phyloP scores from a whole-genome alignment of 208 protist genomes.

The Trypanosoma scelopori region DNA sequence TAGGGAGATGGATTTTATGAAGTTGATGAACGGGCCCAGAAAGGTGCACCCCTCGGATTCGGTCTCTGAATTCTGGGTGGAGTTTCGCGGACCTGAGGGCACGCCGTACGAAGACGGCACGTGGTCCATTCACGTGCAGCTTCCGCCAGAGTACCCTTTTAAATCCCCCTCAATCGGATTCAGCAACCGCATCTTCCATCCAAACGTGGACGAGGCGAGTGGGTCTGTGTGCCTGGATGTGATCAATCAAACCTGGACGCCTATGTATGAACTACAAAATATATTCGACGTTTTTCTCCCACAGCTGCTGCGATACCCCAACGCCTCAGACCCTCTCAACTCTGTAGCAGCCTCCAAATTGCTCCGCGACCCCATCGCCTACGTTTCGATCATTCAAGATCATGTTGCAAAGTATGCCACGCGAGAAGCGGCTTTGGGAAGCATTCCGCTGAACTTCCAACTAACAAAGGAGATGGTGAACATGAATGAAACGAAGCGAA shows the following conservation, averaged over 20 bases:
- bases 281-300: slow-evolving; percentile 98
- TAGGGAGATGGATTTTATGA: slow-evolving; percentile 96
- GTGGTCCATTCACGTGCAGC: slow-evolving; percentile 96
- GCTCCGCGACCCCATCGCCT: slow-evolving; percentile 85
- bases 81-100: slow-evolving; percentile 96
- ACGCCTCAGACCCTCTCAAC: slow-evolving; percentile 97
- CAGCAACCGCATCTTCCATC: slow-evolving; percentile 97
- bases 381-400: slow-evolving; percentile 61
- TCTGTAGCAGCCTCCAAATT: slow-evolving; percentile 93
- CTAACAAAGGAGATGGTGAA: not conserved
- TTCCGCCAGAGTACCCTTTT: slow-evolving; percentile 97
- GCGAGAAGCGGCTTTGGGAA: slow-evolving; percentile 43
- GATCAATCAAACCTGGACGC: slow-evolving; percentile 99
- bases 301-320: slow-evolving; percentile 98
- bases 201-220: slow-evolving; percentile 97
- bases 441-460: slow-evolving; percentile 23
- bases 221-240: slow-evolving; percentile 99
- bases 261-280: slow-evolving; percentile 96
- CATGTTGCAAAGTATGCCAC: slow-evolving; percentile 74
- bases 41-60: slow-evolving; percentile 93
- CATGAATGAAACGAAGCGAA: not conserved
- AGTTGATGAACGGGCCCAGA: slow-evolving; percentile 96
- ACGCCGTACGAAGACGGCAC: slow-evolving; percentile 96
- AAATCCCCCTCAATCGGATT: slow-evolving; percentile 99
- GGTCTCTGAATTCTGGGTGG: slow-evolving; percentile 95